Evolutionary conservation across 208 protist genomes (phyloP), one percentile per base, ranked within the genome.

Genomic region (Crithidia bombi): DNA sequence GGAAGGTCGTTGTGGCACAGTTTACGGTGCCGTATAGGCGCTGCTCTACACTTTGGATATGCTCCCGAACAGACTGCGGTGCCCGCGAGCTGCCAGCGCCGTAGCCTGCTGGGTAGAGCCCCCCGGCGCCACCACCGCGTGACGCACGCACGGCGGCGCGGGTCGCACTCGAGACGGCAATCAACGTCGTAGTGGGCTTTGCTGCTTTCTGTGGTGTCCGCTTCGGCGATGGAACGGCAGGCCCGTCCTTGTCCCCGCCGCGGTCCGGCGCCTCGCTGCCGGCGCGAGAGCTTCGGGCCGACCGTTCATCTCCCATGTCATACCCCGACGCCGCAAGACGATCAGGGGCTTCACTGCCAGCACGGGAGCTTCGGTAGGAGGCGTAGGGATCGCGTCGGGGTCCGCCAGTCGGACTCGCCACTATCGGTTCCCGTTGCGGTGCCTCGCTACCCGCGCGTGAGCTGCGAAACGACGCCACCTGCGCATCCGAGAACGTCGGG

Each of bases 21-120:
- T 61, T 59, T 14, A 91, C 69, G 1, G 85, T 90, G 55, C 84
- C 75, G 73, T 90, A 87, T 0, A 94, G 59, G 3, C 69, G 65
- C 50, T 73, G 58, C 52, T 88, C 79, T 15, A 75, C 68, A 19
- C 39, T 72, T 21, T 65, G 67, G 19, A 86, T 75, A 58, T 75
- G 66, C 50, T 82, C 62, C 0, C 61, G 61, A n/a, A 83, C 63
- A 17, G 55, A 62, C 23, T 70, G 52, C 36, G 52, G 38, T 7
- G 25, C 41, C 36, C 44, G 23, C 19, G 41, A 21, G 25, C 33
- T 21, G 17, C 69, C 63, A 36, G 35, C 30, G 43, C 15, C 30
- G 50, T 28, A 52, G 15, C 46, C 50, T 10, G 11, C 52, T 2
- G 39, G 15, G 38, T 36, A 0, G 28, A n/a, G n/a, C n/a, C 33